Evolutionary conservation across 2,329 filamentous ascomycete genomes (phyloP).

Genomic region (Fusarium penzigii): DNA sequence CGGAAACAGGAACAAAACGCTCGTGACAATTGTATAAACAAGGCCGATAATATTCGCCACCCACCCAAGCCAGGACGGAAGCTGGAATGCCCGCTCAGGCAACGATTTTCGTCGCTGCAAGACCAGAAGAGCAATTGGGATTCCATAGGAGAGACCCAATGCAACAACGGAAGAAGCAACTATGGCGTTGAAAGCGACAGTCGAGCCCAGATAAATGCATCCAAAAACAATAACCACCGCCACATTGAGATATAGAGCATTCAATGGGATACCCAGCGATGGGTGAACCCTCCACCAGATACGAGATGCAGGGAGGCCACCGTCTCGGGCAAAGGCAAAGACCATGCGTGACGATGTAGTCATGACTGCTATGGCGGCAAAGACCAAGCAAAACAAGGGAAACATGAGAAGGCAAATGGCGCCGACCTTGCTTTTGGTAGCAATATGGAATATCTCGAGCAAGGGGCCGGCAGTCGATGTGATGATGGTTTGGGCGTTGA

Average conservation of each 20-base stretch:
- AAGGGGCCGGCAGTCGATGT: slow-evolving; percentile 57
- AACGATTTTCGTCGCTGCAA: slow-evolving; percentile 64
- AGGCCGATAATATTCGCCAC: slow-evolving; percentile 48
- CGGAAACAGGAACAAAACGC: slow-evolving; percentile 72
- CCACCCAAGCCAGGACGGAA: slow-evolving; percentile 40
- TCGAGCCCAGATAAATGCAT: slow-evolving; percentile 68
- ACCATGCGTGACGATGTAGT: slow-evolving; percentile 67
- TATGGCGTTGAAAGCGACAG: slow-evolving; percentile 68
- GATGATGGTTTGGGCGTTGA: slow-evolving; percentile 47
- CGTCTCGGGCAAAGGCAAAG: slow-evolving; percentile 65
- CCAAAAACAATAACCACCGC: slow-evolving; percentile 67
- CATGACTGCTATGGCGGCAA: slow-evolving; percentile 65
- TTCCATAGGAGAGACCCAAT: slow-evolving; percentile 71
- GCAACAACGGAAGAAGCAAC: slow-evolving; percentile 71
- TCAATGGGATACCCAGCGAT: slow-evolving; percentile 63
- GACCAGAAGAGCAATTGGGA: slow-evolving; percentile 71
- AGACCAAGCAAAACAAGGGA: slow-evolving; percentile 63
- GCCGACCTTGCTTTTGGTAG: slow-evolving; percentile 61
- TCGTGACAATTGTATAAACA: slow-evolving; percentile 65
- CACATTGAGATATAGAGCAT: slow-evolving; percentile 63
- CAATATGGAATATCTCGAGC: slow-evolving; percentile 62
- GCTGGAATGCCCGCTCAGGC: slow-evolving; percentile 47
- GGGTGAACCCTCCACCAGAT: slow-evolving; percentile 64
- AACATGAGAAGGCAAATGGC: slow-evolving; percentile 68
- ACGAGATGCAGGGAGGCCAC: slow-evolving; percentile 63